Evolutionary conservation across 1,284 basidiomycete species (phyloP), one percentile per base, ranked within the genome.

Genomic region (Apiotrichum sp.): DNA sequence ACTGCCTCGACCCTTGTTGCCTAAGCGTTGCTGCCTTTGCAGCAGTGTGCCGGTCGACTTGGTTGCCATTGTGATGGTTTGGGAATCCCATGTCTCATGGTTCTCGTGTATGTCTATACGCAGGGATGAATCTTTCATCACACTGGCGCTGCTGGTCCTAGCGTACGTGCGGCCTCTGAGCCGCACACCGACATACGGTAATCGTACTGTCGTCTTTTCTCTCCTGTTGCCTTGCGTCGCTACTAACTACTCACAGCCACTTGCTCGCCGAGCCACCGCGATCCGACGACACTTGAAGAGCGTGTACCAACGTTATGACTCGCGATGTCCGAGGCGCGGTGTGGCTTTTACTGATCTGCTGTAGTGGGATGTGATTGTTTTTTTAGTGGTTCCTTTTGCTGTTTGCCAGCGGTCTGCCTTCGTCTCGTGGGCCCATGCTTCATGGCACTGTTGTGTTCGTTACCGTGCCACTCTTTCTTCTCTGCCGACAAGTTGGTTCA

Each of bases 1-100:
- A 93, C 90, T 61, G 91, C 92, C 57, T 93, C 89, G 44, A 77
- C 75, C 67, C 69, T 77, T 44, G 75, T 77, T 61, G 75, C 75
- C 58, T 77, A 75, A 72, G 65, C 66, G 61, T 35, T 34, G n/a
- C n/a, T 47, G 22, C 31, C 41, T 2, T 14, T 4, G 48, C 38
- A 40, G 41, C 29, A n/a, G 32, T 51, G 34, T 22, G 41, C 6
- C 32, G 40, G 47, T 31, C 11, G 13, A 14, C 31, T 35, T 50
- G 44, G 22, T 33, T 16, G 3, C 39, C 22, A 40, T 39, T 41
- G 39, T 40, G 43, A 44, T 44, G 47, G 36, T 41, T 10, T 9
- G 47, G n/a, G 47, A 39, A 13, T 1, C 14, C 33, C 14, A 1
- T n/a, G 9, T 2, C 7, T n/a, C 1, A 11, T 8, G 35, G 13